These are phyloP conservation scores for Scenedesmus sp. DNA, from an alignment of 163 green algal species.

Conservation along the genomic window DNA sequence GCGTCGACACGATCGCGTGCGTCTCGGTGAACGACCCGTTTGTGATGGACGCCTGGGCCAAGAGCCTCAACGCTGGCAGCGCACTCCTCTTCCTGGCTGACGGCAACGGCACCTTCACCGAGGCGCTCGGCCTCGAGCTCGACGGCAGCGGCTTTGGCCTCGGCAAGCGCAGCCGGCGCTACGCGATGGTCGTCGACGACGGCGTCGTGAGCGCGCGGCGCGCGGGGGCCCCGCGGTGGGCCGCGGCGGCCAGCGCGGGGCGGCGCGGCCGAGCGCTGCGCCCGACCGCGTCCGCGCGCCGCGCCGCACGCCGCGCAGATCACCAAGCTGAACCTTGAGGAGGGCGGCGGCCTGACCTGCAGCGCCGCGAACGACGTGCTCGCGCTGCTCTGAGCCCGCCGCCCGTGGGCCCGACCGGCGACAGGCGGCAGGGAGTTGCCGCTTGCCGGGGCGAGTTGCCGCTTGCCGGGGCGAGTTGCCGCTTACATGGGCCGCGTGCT, in stretches of 20 bases:
- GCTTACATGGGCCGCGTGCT: too few species aligned
- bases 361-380: constrained; percentile 83
- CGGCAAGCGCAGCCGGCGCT: constrained; percentile 77
- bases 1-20: constrained; percentile 85
- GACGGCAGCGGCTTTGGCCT: constrained; percentile 90
- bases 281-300: too few species aligned
- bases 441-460: too few species aligned
- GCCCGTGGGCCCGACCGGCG: too few species aligned
- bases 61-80: neutral
- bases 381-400: constrained; percentile 50
- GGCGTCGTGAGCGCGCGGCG: constrained; percentile 62
- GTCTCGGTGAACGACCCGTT: constrained; percentile 57
- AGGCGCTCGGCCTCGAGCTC: constrained; percentile 85
- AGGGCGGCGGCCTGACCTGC: constrained; percentile 86
- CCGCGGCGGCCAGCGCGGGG: too few species aligned
- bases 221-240: too few species aligned
- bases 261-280: too few species aligned
- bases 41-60: constrained; percentile 48
- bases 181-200: constrained; percentile 87
- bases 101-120: constrained; percentile 81
- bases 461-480: too few species aligned
- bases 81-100: constrained; percentile 70
- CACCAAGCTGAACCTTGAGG: constrained; percentile 87
- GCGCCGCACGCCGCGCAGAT: too few species aligned
- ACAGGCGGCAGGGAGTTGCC: too few species aligned